A percentile compares a stretch with the other conserved stretches of the same genome.
phyloP scores from a whole-genome alignment of 257 asterid species.

The Solanum peruvianum region DNA sequence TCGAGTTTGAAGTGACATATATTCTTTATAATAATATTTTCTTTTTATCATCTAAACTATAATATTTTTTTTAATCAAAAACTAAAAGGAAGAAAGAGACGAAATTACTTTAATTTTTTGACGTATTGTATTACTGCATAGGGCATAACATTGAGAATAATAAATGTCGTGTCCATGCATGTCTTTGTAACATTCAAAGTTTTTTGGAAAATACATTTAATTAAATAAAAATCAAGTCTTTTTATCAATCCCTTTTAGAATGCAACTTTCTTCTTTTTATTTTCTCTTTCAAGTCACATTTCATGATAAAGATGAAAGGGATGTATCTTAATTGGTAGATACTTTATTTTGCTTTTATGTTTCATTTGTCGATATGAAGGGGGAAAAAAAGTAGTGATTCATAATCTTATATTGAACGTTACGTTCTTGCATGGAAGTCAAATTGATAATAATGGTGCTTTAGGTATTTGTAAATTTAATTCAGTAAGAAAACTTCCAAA shows the following conservation, averaged over 20 bases:
- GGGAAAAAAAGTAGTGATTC: neutral
- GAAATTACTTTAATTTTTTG: neutral
- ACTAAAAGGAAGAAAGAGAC: neutral
- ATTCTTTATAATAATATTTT: neutral
- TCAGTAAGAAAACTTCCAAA: neutral
- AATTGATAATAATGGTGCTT: neutral
- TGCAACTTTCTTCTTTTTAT: neutral
- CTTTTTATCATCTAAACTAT: neutral
- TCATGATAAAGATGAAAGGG: neutral
- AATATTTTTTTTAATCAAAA: neutral
- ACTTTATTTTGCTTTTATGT: neutral
- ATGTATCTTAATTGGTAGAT: neutral
- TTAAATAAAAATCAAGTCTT: neutral
- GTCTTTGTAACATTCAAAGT: neutral
- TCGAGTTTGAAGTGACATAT: neutral
- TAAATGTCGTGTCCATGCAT: neutral
- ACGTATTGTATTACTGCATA: neutral
- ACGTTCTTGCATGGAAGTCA: neutral
- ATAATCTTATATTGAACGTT: neutral
- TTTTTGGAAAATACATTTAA: neutral
- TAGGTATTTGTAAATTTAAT: neutral
- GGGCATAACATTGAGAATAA: neutral
- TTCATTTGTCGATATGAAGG: neutral
- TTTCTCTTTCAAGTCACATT: neutral
- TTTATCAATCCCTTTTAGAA: neutral